Base-by-base conservation (phyloP, 495 filamentous ascomycete genomes). In the Zalerion maritima region DNA sequence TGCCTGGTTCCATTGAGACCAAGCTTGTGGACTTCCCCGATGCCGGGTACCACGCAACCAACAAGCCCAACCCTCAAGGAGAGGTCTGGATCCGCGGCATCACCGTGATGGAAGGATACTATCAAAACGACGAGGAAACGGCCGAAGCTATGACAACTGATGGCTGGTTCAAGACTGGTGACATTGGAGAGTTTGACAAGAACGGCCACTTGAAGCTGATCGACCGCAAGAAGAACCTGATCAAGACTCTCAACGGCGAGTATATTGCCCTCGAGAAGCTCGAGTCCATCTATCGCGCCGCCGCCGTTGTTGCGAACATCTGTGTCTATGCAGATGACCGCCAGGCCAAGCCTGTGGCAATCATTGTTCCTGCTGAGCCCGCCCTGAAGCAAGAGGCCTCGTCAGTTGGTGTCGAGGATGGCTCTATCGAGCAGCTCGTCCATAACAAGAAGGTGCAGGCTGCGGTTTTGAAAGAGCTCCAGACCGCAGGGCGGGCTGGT, bases 241-340 rank as follows among this genome's bases (percentile, higher is more conserved):
- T 93, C 52, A 94, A 94, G 75, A 97, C 85, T 2, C 64, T 80
- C 32, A 83, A 86, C 48, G 89, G 89, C 45, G 89, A 97, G 62
- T 97, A 97, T 56, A 94, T 97, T 49, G 89, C 89, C 18, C 69
- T 97, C 12, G 89, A 97, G 73, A 97, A 97, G 70, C 81, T 97
- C 29, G 89, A 97, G 60, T 86, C 84, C 3, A 64, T 92, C 37
- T 97, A 97, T 59, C 81, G 89, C 32, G 75, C 85, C 18, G 69
- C 73, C 4, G 66, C 78, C 5, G 69, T 94, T 2, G 85, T 94
- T 14, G 78, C 67, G 44, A 97, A 97, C 56, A 94, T 97, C 53
- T 94, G 89, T 50, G 79, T 93, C 28, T 86, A 91, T 44, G 89
- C 87, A 31, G 81, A 82, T 26, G 41, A 69, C 38, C 66, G 76